These are phyloP conservation scores for Populus hybrid DNA, from an alignment of 441 rosid genomes.

Conservation along the genomic window DNA sequence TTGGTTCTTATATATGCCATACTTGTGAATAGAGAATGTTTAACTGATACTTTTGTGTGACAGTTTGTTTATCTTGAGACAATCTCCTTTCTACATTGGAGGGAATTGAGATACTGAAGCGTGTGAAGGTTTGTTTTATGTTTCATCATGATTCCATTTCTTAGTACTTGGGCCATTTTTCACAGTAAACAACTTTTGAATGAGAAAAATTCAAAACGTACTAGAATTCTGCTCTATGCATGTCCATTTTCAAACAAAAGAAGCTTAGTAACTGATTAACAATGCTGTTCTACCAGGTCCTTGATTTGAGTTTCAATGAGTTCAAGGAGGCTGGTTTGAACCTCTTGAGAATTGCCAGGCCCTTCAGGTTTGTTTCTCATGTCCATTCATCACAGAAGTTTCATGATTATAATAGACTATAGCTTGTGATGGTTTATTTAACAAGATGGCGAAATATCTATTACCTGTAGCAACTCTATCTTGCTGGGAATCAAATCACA, in stretches of 20 bases:
- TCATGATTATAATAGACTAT: not conserved
- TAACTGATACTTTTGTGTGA: constrained; percentile 26
- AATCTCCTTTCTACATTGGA: constrained; percentile 84
- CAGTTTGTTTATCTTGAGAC: constrained; percentile 99
- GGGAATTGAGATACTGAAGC: constrained; percentile 89
- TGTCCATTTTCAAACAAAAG: constrained; percentile 7
- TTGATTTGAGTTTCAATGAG: constrained; percentile 98
- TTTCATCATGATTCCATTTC: not conserved
- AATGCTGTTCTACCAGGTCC: constrained; percentile 53
- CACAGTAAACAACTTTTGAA: not conserved
- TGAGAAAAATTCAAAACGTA: not conserved
- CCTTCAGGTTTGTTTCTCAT: constrained; percentile 67
- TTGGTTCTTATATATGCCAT: constrained; percentile 17
- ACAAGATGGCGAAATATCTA: constrained; percentile 24
- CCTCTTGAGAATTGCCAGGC: constrained; percentile 92
- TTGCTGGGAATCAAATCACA: constrained; percentile 97
- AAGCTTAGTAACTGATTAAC: constrained; percentile 10
- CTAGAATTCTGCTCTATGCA: not conserved
- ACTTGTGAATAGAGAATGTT: not conserved
- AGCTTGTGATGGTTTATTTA: constrained; percentile 18
- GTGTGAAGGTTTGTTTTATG: constrained; percentile 77
- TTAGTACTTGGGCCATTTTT: not conserved
- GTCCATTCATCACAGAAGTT: constrained; percentile 21
- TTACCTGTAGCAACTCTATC: constrained; percentile 86
- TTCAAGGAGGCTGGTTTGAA: constrained; percentile 98